These are phyloP conservation scores for Achaetomium macrosporum DNA, from an alignment of 2,329 filamentous ascomycete species.

Conservation along the genomic window DNA sequence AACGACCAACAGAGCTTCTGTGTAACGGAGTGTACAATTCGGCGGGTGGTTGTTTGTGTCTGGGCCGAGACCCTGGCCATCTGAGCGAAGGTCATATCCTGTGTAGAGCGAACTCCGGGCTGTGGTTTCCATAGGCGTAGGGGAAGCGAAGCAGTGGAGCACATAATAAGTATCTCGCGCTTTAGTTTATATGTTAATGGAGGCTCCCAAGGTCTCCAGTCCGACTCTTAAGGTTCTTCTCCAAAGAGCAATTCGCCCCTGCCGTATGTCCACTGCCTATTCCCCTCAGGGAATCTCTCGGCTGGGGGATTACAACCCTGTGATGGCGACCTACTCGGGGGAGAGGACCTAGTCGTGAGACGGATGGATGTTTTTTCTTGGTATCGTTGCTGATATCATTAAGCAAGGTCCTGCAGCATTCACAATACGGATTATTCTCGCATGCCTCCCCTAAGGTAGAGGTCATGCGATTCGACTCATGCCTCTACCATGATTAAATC, in stretches of 20 bases:
- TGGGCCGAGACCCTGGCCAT: not conserved
- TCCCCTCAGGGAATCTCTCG: no score
- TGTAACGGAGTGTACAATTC: constrained; percentile 19
- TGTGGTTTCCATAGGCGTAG: not conserved
- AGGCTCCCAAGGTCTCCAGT: not conserved
- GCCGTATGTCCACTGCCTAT: no score
- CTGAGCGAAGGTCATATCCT: not conserved
- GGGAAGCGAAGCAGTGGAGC: not conserved
- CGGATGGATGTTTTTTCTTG: not conserved
- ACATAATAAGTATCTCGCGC: not conserved
- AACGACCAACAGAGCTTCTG: not conserved
- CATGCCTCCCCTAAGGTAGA: not conserved
- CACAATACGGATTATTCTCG: no score
- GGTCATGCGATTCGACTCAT: not conserved
- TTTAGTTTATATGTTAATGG: constrained; percentile 1
- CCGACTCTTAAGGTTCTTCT: no score
- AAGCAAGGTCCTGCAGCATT: not conserved
- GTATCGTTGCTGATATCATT: not conserved
- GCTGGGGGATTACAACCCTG: no score
- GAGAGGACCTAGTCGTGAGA: no score
- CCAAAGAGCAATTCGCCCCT: no score
- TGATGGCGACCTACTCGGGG: no score
- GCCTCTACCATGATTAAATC: not conserved
- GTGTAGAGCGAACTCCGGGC: not conserved
- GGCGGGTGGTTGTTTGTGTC: constrained; percentile 6